phyloP scores from a whole-genome alignment of 2,329 filamentous ascomycete species.

The Sclerotinia spermophila region DNA sequence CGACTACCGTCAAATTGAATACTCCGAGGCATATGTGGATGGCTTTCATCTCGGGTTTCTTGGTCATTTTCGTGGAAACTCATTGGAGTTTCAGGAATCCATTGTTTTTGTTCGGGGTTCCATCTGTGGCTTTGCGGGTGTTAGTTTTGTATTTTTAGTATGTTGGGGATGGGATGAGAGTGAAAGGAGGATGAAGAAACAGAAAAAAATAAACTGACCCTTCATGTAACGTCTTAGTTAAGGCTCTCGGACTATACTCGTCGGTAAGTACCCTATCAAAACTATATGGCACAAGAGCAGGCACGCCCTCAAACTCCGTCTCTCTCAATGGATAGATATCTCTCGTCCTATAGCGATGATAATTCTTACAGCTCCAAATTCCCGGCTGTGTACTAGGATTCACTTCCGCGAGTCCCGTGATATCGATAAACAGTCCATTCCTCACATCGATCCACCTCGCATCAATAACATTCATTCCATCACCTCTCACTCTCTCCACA shows the following conservation, averaged over 20 bases:
- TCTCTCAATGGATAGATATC: slow-evolving; percentile 74
- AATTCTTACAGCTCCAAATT: slow-evolving; percentile 76
- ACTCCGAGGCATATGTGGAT: slow-evolving; percentile 29
- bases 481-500: slow-evolving; percentile 55
- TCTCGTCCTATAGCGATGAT: slow-evolving; percentile 64
- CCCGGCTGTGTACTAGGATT: slow-evolving; percentile 57
- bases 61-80: not conserved
- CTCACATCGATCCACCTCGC: slow-evolving; percentile 74
- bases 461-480: slow-evolving; percentile 77
- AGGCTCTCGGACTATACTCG: slow-evolving; percentile 61
- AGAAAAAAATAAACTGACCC: slow-evolving; percentile 47
- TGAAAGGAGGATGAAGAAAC: not conserved
- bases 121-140: slow-evolving; percentile 52
- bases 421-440: slow-evolving; percentile 79
- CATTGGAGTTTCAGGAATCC: slow-evolving; percentile 39
- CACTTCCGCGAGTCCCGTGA: slow-evolving; percentile 71
- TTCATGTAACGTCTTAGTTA: slow-evolving; percentile 58
- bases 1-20: slow-evolving; percentile 23
- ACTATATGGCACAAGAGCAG: slow-evolving; percentile 64
- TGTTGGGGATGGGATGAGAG: not conserved
- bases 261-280: slow-evolving; percentile 63
- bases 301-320: slow-evolving; percentile 70
- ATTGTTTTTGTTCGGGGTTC: slow-evolving; percentile 55
- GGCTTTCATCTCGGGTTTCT: not conserved
- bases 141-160: slow-evolving; percentile 15